Conservation (phyloP, 2,329 filamentous ascomycete genomes). For the Ophiosphaerella herpotricha region DNA sequence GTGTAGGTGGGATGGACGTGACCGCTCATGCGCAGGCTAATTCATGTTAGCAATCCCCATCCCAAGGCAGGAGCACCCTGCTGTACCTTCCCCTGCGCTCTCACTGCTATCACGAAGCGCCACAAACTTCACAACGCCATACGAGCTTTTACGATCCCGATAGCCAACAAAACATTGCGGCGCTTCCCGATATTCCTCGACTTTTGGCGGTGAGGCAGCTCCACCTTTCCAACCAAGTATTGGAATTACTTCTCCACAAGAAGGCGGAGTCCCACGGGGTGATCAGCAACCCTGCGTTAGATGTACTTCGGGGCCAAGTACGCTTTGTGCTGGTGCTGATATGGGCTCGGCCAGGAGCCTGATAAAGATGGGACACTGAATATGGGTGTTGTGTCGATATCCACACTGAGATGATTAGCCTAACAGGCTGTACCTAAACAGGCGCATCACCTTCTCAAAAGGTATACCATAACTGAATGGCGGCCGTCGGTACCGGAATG, state of each 20-base stretch:
- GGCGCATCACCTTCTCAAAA: not conserved
- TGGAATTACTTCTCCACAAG: slow-evolving; percentile 13
- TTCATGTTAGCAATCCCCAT: slow-evolving; percentile 11
- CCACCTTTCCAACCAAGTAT: slow-evolving; percentile 10
- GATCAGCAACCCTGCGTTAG: slow-evolving; percentile 1
- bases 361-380: not conserved
- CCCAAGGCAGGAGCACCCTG: not conserved
- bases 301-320: slow-evolving; percentile 2
- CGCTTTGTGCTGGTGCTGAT: slow-evolving; percentile 1
- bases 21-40: not conserved
- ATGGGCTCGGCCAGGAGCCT: not conserved
- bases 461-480: not conserved
- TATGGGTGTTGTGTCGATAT: too few species aligned
- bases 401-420: too few species aligned
- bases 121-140: not conserved
- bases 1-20: not conserved
- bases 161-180: not conserved
- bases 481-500: not conserved
- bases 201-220: slow-evolving; percentile 6
- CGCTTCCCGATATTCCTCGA: not conserved
- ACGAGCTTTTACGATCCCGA: too few species aligned
- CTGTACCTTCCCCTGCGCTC: not conserved
- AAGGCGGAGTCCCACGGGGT: slow-evolving; percentile 14
- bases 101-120: not conserved
- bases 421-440: not conserved